Evolutionary conservation across 2,329 filamentous ascomycete species (phyloP), one percentile per base, ranked within the genome.

Genomic region (Colletotrichum gloeosporioides): DNA sequence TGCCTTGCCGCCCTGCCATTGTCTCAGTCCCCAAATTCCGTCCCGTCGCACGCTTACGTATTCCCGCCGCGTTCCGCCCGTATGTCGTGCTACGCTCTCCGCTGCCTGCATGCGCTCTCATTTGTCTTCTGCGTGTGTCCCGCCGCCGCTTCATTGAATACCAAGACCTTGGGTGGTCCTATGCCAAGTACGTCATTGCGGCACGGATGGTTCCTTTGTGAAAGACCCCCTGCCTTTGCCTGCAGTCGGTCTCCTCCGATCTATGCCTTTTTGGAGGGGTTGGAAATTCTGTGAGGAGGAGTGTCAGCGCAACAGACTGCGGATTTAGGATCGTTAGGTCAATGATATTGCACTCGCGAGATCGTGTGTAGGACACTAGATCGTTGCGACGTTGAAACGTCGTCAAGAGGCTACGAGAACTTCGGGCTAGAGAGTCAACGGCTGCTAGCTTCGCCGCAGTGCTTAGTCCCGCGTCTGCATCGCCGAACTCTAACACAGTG

Each of bases 171-270:
- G 39, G 34, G 67, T 65, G 72, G 27, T 49, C 39, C 22, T 64
- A n/a, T 25, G 72, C 72, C 72, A 75, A 75, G 67, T 71, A 66
- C 68, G 72, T 75, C 72, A 71, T 66, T 62, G 72, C 61, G 72
- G 72, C 72, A 75, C 72, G 65, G 68, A 9, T 27, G 27, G 71
- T 49, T 57, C 71, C 39, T 70, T 44, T 64, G 44, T 59, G 13
- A 36, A 44, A 9, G 57, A 15, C 12, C 49, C 31, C 66, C 32
- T 59, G 32, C 44, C 44, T 12, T 61, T 44, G 36, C 2, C 67
- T 34, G 44, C 64, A 57, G 25, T 69, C 34, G 55, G 55, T 13
- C 27, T 22, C 27, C 65, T 55, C 44, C 44, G 39, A 2, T 55
- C 16, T 57, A 49, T 49, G 25, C 25, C 44, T 55, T 34, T 34